Percentiles rank a stretch among this genome's conserved stretches.
phyloP scores from a whole-genome alignment of 306 rosid species.

The Ochetophila trinervis region DNA sequence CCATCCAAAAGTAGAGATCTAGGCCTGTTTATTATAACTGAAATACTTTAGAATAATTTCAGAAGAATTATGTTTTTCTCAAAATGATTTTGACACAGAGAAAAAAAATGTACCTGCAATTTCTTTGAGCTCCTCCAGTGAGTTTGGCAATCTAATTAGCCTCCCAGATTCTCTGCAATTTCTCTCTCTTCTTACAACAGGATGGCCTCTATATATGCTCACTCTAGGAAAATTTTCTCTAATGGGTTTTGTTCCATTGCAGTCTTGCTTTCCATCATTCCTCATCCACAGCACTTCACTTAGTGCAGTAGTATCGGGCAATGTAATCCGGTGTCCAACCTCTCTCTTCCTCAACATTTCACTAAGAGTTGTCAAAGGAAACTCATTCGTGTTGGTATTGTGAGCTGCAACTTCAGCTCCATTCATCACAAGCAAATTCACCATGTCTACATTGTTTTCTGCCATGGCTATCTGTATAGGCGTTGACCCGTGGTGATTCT shows the following conservation, averaged over 20 bases:
- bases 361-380: constrained; percentile 34
- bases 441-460: constrained; percentile 57
- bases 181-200: constrained; percentile 48
- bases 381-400: constrained; percentile 13
- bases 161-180: constrained; percentile 59
- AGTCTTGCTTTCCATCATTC: constrained; percentile 35
- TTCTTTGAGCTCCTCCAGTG: constrained; percentile 66
- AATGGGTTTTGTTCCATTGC: constrained; percentile 26
- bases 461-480: constrained; percentile 56
- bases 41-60: too few relatives aligned
- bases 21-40: too few relatives aligned
- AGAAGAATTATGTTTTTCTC: too few relatives aligned
- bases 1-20: too few relatives aligned
- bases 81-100: too few relatives aligned
- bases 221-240: constrained; percentile 45
- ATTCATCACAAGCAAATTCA: constrained; percentile 54
- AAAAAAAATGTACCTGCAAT: constrained; percentile 56
- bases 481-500: constrained; percentile 37
- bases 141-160: constrained; percentile 66
- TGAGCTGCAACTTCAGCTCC: constrained; percentile 37
- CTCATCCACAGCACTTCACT: constrained; percentile 29
- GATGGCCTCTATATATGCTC: constrained; percentile 76
- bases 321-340: constrained; percentile 49
- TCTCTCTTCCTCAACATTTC: constrained; percentile 54
- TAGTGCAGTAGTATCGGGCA: constrained; percentile 29